These are phyloP conservation scores for Botrytis pseudocinerea DNA, from an alignment of 2,329 filamentous ascomycete genomes.

Conservation along the genomic window DNA sequence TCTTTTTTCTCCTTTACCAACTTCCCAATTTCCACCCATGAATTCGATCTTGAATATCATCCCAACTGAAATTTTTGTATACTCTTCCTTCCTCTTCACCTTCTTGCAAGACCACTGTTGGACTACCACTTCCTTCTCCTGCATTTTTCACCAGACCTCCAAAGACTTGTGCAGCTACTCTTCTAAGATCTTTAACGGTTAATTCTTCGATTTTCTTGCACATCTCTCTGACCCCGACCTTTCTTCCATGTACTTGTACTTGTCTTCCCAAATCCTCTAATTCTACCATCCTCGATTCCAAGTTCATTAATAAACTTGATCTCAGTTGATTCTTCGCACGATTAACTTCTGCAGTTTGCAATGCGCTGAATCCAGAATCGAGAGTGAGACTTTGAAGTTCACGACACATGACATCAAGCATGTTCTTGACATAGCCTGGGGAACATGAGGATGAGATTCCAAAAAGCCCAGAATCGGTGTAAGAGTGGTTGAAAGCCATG, in stretches of 20 bases:
- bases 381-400: slow-evolving; percentile 78
- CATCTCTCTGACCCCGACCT: slow-evolving; percentile 92
- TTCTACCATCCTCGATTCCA: slow-evolving; percentile 96
- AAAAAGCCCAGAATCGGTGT: slow-evolving; percentile 93
- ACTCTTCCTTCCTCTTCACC: slow-evolving; percentile 68
- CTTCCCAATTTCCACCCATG: slow-evolving; percentile 79
- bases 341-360: slow-evolving; percentile 76
- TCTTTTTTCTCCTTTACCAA: slow-evolving; percentile 46
- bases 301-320: slow-evolving; percentile 90
- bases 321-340: slow-evolving; percentile 97
- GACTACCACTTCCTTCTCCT: slow-evolving; percentile 79
- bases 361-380: slow-evolving; percentile 69
- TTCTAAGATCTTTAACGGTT: slow-evolving; percentile 75
- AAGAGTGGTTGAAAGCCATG: slow-evolving; percentile 94
- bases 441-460: slow-evolving; percentile 87
- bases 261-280: slow-evolving; percentile 93
- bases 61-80: slow-evolving; percentile 71
- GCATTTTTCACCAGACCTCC: slow-evolving; percentile 73
- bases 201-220: slow-evolving; percentile 80
- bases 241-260: slow-evolving; percentile 93
- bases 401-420: slow-evolving; percentile 94
- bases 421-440: slow-evolving; percentile 73
- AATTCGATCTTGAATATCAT: slow-evolving; percentile 85
- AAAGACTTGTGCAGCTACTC: slow-evolving; percentile 78
- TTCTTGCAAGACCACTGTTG: slow-evolving; percentile 93